Conservation (phyloP, 306 rosid species). For the Trifolium subterraneum region DNA sequence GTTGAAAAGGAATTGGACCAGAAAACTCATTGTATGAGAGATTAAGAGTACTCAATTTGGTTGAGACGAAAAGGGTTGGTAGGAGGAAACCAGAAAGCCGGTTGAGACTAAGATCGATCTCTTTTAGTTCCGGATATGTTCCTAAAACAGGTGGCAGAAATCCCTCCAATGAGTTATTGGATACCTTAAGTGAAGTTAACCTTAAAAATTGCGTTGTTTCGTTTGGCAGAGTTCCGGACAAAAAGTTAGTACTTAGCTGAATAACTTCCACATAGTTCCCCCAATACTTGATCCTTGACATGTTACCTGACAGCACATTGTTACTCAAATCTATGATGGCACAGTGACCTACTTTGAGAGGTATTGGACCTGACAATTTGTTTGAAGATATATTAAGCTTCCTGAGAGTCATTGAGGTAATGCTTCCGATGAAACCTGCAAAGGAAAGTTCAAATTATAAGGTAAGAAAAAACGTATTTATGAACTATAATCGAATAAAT, state of each 20-base stretch:
- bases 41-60: conserved; percentile 64
- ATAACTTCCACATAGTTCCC: conserved; percentile 77
- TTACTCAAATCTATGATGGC: conserved; percentile 71
- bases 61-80: conserved; percentile 60
- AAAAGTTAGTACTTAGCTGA: conserved; percentile 66
- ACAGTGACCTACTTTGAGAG: conserved; percentile 68
- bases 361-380: conserved; percentile 73
- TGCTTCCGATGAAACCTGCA: conserved; percentile 74
- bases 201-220: conserved; percentile 65
- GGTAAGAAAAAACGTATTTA: neutral
- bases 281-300: conserved; percentile 74
- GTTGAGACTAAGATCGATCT: conserved; percentile 74
- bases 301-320: conserved; percentile 63
- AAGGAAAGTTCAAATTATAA: conserved; percentile 40
- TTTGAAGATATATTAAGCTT: conserved; percentile 81
- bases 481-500: neutral
- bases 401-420: conserved; percentile 73
- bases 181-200: conserved; percentile 60
- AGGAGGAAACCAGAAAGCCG: conserved; percentile 65
- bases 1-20: conserved; percentile 60
- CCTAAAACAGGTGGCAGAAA: conserved; percentile 66
- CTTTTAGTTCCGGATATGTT: conserved; percentile 67
- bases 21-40: conserved; percentile 68
- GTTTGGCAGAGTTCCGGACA: conserved; percentile 63
- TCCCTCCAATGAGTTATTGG: conserved; percentile 74